These are phyloP conservation scores for Boeremia exigua DNA, from an alignment of 2,329 filamentous ascomycete genomes.

Conservation along the genomic window DNA sequence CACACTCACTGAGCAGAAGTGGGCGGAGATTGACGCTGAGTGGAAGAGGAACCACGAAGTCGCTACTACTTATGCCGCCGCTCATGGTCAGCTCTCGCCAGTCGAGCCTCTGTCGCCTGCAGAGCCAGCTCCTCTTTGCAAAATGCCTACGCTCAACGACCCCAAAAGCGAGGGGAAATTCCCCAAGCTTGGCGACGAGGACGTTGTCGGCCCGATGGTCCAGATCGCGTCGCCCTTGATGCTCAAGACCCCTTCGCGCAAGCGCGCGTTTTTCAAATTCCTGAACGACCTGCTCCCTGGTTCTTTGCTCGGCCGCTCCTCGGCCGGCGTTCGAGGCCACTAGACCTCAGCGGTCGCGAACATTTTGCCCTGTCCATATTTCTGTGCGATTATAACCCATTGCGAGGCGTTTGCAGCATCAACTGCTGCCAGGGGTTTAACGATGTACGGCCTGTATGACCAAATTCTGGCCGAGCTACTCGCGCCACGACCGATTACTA, in stretches of 20 bases:
- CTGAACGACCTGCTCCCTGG: constrained; percentile 47
- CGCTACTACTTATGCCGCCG: constrained; percentile 57
- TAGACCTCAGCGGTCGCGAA: constrained; percentile 17
- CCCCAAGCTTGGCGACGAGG: constrained; percentile 83
- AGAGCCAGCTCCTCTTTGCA: constrained; percentile 63
- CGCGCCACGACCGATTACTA: constrained; percentile 42
- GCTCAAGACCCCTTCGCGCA: constrained; percentile 46
- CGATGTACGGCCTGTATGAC: constrained; percentile 50
- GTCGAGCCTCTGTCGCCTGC: constrained; percentile 48
- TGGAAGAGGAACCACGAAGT: constrained; percentile 76
- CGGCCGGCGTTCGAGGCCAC: constrained; percentile 35
- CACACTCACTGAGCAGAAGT: constrained; percentile 84
- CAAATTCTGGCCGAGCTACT: constrained; percentile 31
- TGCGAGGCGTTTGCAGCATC: constrained; percentile 41
- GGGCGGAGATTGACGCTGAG: constrained; percentile 75
- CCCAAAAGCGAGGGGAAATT: constrained; percentile 78
- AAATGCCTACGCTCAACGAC: constrained; percentile 72
- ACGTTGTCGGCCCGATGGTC: constrained; percentile 93
- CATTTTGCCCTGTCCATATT: constrained; percentile 36
- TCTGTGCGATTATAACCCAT: constrained; percentile 36
- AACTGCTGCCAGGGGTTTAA: constrained; percentile 35
- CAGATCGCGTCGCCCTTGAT: constrained; percentile 49
- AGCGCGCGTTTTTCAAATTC: constrained; percentile 49
- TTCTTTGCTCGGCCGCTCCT: constrained; percentile 41
- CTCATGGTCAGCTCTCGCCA: constrained; percentile 38